A percentile compares a stretch with the other conserved stretches of the same genome.
phyloP scores from a whole-genome alignment of 345 rosid genomes.

The Euphorbia tirucalli region DNA sequence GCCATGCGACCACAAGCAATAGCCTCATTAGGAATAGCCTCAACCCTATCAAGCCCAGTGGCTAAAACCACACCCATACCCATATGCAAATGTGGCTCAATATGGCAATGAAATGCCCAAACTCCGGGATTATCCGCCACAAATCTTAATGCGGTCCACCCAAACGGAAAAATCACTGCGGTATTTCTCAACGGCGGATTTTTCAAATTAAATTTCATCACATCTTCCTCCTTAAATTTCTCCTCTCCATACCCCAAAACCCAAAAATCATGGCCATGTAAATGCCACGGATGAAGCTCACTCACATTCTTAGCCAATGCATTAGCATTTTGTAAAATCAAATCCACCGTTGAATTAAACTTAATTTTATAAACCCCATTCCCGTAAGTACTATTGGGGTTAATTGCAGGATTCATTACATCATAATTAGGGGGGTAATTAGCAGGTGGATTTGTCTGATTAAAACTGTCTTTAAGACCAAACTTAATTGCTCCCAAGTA shows the following conservation, averaged over 20 bases:
- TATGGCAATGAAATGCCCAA: slow-evolving; percentile 92
- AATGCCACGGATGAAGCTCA: slow-evolving; percentile 86
- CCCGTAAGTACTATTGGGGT: slow-evolving; percentile 47
- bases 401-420: slow-evolving; percentile 42
- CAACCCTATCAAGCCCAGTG: slow-evolving; percentile 42
- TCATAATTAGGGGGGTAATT: slow-evolving; percentile 41
- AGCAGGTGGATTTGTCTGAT: slow-evolving; percentile 45
- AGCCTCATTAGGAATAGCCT: slow-evolving; percentile 37
- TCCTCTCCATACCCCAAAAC: slow-evolving; percentile 80
- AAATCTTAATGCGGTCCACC: slow-evolving; percentile 85
- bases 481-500: slow-evolving; percentile 64
- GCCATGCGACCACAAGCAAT: slow-evolving; percentile 18
- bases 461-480: slow-evolving; percentile 39
- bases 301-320: slow-evolving; percentile 37
- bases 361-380: slow-evolving; percentile 50
- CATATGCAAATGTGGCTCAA: slow-evolving; percentile 93
- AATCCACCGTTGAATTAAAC: slow-evolving; percentile 53
- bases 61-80: slow-evolving; percentile 94
- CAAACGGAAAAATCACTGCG: slow-evolving; percentile 61
- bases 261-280: slow-evolving; percentile 91
- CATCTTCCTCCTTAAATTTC: slow-evolving; percentile 37
- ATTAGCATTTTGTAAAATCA: slow-evolving; percentile 73
- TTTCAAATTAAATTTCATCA: slow-evolving; percentile 44
- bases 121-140: slow-evolving; percentile 83
- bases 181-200: slow-evolving; percentile 76